Evolutionary conservation across 2,329 filamentous ascomycete species (phyloP), one percentile per base, ranked within the genome.

Genomic region (Aspergillus floridensis): DNA sequence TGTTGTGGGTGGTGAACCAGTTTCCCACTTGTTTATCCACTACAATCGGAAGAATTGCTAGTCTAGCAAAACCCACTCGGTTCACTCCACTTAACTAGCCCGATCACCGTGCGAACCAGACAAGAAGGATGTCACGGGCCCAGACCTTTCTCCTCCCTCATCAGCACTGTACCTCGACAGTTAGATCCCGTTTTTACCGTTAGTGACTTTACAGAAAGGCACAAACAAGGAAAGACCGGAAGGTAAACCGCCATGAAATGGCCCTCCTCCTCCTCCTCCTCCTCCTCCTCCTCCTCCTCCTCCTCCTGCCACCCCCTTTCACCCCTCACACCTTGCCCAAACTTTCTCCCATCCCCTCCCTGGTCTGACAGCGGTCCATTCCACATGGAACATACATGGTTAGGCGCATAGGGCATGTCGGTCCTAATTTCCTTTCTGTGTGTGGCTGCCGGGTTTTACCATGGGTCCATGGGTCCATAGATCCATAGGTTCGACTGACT

Each of bases 401-500:
- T 53, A 59, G 41, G 52, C 26, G 56, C 55, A 57, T 58, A 58
- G 22, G 35, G 44, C 53, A 44, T 53, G 59, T 48, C 47, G 47
- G 49, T 59, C 53, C 29, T 59, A 59, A 62, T 62, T 48, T 57
- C 57, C 59, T 48, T 62, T 57, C 54, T 49, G 21, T 41, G 26
- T 55, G 38, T 44, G 38, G 38, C 38, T 44, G 38, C 14, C 38
- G 38, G 38, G 14, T 10, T 16, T 16, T 6, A n/a, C n/a, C n/a
- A n/a, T n/a, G n/a, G n/a, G n/a, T n/a, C 16, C 38, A 44, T n/a
- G 38, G 38, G 14, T 44, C 26, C 38, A 44, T n/a, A n/a, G 38
- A 5, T 44, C 26, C 26, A 44, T n/a, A n/a, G n/a, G 14, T 44
- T 44, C 22, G 12, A 11, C 31, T 32, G 21, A 16, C 14, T 12